These are phyloP conservation scores for Fragaria ananassa DNA, from an alignment of 306 rosid species.

Conservation along the genomic window DNA sequence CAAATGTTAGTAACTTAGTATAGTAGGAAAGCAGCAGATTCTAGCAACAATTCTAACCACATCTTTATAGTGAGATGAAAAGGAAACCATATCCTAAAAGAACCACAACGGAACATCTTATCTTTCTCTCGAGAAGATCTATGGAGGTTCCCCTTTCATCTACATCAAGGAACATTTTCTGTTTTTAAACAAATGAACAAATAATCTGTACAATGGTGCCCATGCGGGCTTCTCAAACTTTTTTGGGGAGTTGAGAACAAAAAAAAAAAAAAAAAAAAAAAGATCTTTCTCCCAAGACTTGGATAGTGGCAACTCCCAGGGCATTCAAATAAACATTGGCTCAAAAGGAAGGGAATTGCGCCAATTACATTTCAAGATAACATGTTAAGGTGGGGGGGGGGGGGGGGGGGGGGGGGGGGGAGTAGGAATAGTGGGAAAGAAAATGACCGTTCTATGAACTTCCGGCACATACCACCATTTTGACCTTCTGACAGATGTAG, in stretches of 20 bases:
- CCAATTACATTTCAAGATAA: constrained; percentile 29
- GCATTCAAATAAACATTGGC: constrained; percentile 30
- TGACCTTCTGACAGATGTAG: constrained; percentile 39
- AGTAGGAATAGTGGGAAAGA: constrained; percentile 10
- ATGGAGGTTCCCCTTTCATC: constrained; percentile 23
- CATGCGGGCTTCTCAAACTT: constrained; percentile 32
- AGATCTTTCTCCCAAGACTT: constrained; percentile 39
- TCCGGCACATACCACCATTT: constrained; percentile 34
- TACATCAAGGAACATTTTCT: constrained; percentile 28
- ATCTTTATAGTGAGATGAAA: background rate
- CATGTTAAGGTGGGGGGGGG: constrained; percentile 19
- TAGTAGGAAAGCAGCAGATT: background rate
- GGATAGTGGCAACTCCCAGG: constrained; percentile 35
- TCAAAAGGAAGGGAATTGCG: constrained; percentile 25
- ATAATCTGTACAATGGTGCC: constrained; percentile 51
- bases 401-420: constrained; percentile 9
- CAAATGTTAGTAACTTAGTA: too few relatives aligned
- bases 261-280: background rate
- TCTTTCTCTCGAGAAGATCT: constrained; percentile 32
- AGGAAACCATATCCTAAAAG: background rate
- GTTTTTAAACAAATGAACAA: constrained; percentile 58
- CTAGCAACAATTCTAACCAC: background rate
- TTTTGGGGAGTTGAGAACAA: background rate
- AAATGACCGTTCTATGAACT: constrained; percentile 24
- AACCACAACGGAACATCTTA: constrained; percentile 8